These are phyloP conservation scores for Arachis monticola DNA, from an alignment of 331 rosid species.

Conservation along the genomic window DNA sequence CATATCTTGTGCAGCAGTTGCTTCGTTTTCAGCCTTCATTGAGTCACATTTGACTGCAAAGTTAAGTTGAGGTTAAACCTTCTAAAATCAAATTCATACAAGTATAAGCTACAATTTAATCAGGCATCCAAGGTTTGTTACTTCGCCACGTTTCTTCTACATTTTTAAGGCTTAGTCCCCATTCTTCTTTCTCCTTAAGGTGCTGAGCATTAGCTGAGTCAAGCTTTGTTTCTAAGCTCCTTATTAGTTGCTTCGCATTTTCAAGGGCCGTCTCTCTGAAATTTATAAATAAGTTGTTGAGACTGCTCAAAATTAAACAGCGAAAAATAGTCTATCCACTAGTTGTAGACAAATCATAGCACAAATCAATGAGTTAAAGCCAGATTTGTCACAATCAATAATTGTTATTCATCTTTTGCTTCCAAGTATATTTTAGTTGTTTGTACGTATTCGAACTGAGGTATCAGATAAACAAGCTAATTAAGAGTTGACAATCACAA, in stretches of 20 bases:
- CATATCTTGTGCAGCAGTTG: slow-evolving; percentile 58
- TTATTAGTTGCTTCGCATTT: slow-evolving; percentile 65
- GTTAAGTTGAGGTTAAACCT: slow-evolving; percentile 34
- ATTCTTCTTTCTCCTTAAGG: slow-evolving; percentile 80
- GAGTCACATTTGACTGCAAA: slow-evolving; percentile 84
- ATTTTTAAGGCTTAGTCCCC: slow-evolving; percentile 85
- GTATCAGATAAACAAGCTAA: slow-evolving; percentile 25
- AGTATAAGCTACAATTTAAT: slow-evolving; percentile 35
- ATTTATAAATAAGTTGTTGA: slow-evolving; percentile 45
- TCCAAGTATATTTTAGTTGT: slow-evolving; percentile 31
- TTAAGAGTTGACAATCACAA: slow-evolving; percentile 31
- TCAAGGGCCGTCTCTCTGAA: slow-evolving; percentile 74
- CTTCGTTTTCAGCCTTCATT: slow-evolving; percentile 81
- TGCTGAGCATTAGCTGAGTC: slow-evolving; percentile 65
- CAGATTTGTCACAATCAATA: slow-evolving; percentile 14
- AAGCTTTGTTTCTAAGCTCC: slow-evolving; percentile 74
- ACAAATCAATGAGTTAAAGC: slow-evolving; percentile 32
- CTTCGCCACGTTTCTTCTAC: slow-evolving; percentile 95
- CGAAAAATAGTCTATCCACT: slow-evolving; percentile 36
- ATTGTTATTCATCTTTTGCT: slow-evolving; percentile 25
- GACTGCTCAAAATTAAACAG: slow-evolving; percentile 32
- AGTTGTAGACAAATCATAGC: slow-evolving; percentile 26
- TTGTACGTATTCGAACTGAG: slow-evolving; percentile 17
- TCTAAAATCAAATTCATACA: slow-evolving; percentile 24
- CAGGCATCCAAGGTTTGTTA: slow-evolving; percentile 45